These are phyloP conservation scores for Cynanchum wilfordii DNA, from an alignment of 257 asterid genomes.

Conservation along the genomic window DNA sequence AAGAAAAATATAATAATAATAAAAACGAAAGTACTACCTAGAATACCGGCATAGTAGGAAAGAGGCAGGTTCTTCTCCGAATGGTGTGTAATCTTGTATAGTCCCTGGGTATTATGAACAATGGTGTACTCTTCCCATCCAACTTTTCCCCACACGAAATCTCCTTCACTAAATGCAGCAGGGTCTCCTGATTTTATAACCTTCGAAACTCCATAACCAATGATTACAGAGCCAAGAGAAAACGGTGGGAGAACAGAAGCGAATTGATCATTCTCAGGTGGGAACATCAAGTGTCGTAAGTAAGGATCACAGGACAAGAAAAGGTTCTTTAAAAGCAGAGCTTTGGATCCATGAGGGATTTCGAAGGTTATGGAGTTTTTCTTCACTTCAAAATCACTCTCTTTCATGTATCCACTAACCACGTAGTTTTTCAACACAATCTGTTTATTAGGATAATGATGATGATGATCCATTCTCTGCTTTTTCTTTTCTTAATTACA, in stretches of 20 bases:
- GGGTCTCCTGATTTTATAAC: slow-evolving; percentile 17
- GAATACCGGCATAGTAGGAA: slow-evolving; percentile 22
- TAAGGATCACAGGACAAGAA: slow-evolving; percentile 23
- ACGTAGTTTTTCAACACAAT: slow-evolving; percentile 15
- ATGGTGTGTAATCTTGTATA: background rate
- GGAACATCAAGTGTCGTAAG: slow-evolving; percentile 16
- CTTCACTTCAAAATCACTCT: slow-evolving; percentile 16
- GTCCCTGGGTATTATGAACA: background rate
- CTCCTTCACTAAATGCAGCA: slow-evolving; percentile 20
- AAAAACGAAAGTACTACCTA: background rate
- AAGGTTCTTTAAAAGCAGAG: slow-evolving; percentile 20
- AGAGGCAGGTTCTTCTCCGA: slow-evolving; percentile 7
- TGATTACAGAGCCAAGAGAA: slow-evolving; percentile 16
- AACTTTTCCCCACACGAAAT: slow-evolving; percentile 22
- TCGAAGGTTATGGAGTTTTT: background rate
- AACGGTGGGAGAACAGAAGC: slow-evolving; percentile 10
- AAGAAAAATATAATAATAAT: no score
- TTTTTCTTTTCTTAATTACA: background rate
- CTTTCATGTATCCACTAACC: slow-evolving; percentile 7
- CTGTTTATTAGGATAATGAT: slow-evolving; percentile 12
- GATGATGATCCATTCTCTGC: background rate
- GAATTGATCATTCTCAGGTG: slow-evolving; percentile 7
- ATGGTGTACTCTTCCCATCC: slow-evolving; percentile 24
- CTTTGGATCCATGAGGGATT: slow-evolving; percentile 16
- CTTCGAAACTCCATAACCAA: slow-evolving; percentile 21